Evolutionary conservation across 148 eudicot genomes (phyloP), one percentile per base, ranked within the genome.

Genomic region (Chenopodium album): DNA sequence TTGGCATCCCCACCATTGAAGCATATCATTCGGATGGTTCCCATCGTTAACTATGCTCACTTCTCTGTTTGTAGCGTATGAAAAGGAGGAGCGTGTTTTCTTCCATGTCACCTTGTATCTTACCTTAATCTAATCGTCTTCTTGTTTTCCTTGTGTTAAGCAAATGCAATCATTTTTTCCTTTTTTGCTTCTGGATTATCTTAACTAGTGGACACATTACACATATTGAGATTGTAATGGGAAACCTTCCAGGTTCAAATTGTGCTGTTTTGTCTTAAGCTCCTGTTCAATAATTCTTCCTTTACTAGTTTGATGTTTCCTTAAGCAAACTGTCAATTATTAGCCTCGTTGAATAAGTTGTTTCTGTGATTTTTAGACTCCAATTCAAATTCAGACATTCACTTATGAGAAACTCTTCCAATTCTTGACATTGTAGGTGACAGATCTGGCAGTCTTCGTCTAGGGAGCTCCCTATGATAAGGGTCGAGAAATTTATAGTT

Each of bases 1-100:
- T 79, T 11, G 17, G 41, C 41, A 37, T 37, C 41, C 41, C 84
- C 75, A 70, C 54, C 71, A 70, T 82, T 69, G 80, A 76, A 76
- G 71, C 76, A 0, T 82, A 82, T 76, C 37, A 60, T 56, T 8
- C 76, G 12, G 59, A 22, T 46, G 84, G 80, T 28, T 23, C 69
- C 2, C 80, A 22, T 71, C 80, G 79, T 71, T 19, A 19, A 34
- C 52, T 9, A 12, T 23, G 62, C 7, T 20, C 37, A n/a, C 13
- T 48, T 47, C 20, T 52, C 50, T 44, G 14, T 10, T 26, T 48
- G n/a, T 13, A 32, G 72, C 32, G 46, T 46, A 3, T 48, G 7
- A 23, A 16, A 2, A 47, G 16, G 9, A 26, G 2, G 54, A 48
- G 14, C 14, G 11, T 48, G 54, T 31, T 29, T 29, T 12, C 16